These are phyloP conservation scores for Magnusiomyces suaveolens DNA, from an alignment of 1,139 yeast species.

Conservation along the genomic window DNA sequence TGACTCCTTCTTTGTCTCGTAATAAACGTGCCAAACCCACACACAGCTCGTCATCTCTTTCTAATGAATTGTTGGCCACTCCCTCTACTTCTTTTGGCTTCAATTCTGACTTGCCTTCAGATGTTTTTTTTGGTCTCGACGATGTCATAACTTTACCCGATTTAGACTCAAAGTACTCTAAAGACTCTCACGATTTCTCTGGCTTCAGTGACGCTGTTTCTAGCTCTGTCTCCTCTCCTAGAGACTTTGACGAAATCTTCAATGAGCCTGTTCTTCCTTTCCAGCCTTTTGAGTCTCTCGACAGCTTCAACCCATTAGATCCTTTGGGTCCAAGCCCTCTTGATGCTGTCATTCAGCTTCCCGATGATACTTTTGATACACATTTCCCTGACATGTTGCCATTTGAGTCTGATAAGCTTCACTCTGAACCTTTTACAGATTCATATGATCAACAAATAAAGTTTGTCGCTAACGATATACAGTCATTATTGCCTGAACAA, in stretches of 20 bases:
- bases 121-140: background rate
- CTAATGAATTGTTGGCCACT: background rate
- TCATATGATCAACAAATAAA: background rate
- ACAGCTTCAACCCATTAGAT: background rate
- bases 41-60: background rate
- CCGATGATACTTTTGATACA: constrained; percentile 7
- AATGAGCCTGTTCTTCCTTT: background rate
- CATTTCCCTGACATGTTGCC: constrained; percentile 9
- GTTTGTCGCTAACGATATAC: background rate
- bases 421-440: background rate
- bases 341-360: background rate
- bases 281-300: background rate
- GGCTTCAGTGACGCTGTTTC: background rate
- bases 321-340: background rate
- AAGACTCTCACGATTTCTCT: constrained; percentile 5
- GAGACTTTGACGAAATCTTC: constrained; percentile 1
- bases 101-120: background rate
- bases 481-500: background rate
- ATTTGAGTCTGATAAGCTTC: background rate
- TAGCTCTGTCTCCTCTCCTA: constrained; percentile 2
- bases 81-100: background rate
- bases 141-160: background rate
- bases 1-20: background rate
- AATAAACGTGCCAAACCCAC: background rate
- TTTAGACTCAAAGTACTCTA: background rate